Base-by-base conservation (phyloP, 2,329 filamentous ascomycete species). In the Sphaceloma murrayae region DNA sequence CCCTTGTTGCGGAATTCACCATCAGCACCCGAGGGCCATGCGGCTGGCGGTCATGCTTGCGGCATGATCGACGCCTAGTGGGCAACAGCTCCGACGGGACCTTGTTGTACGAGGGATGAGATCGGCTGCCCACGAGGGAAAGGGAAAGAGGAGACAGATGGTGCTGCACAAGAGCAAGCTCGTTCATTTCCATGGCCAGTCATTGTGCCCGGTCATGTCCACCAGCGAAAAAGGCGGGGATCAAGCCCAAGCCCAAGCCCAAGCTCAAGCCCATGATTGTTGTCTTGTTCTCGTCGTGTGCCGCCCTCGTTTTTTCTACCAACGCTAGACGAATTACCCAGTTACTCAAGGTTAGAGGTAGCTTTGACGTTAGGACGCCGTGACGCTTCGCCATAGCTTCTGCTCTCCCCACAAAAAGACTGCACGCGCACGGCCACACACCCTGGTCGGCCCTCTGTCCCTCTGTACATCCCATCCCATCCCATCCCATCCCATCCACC, bases 41-140 rank as follows among this genome's bases (percentile, higher is more conserved):
- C 29, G 22, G 36, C 36, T 29, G n/a, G n/a, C n/a, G 36, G 22
- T 30, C 36, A 40, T 40, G 7, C 36, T 40, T 40, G 36, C 30
- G 36, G n/a, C 24, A 40, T 40, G 36, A 29, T 36, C 24, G 33
- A 5, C 33, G 33, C 24, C 24, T 36, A 36, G 33, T 36, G 17
- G 14, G n/a, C n/a, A n/a, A n/a, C n/a, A n/a, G n/a, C n/a, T n/a
- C 3, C 33, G 8, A 10, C 9, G 8, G 6, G 33, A 18, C 14
- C 7, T 36, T 18, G 16, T 27, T 27, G 11, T 40, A 26, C 27
- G 13, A 22, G 19, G 22, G 5, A 17, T 40, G 36, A 40, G 27
- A 22, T 29, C 16, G 22, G 36, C 17, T 10, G 13, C 17, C 13
- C 18, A 17, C 16, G 31, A 27, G 16, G 31, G 13, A 16, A 34